A percentile compares a stretch with the other conserved stretches of the same genome.
phyloP scores from a whole-genome alignment of 2,329 filamentous ascomycete genomes.

The Verruconis gallopava region DNA sequence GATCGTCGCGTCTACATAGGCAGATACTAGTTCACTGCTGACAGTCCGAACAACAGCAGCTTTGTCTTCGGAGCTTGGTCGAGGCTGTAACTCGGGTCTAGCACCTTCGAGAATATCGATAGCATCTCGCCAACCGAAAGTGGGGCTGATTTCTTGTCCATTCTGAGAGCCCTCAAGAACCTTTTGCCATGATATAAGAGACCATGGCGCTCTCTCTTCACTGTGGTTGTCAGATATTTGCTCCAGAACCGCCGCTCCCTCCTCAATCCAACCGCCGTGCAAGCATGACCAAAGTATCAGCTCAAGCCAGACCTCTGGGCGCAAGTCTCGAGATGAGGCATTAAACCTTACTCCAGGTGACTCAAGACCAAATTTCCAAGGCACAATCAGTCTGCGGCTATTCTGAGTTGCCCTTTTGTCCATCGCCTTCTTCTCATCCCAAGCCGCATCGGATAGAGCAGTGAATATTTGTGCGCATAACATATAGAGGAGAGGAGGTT shows the following conservation, averaged over 20 bases:
- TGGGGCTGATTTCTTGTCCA: neutral
- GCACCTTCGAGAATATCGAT: constrained; percentile 5
- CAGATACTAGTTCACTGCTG: constrained; percentile 44
- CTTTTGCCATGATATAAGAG: constrained; percentile 13
- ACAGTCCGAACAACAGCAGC: constrained; percentile 32
- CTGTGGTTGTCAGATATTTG: constrained; percentile 16
- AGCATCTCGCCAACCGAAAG: constrained; percentile 1
- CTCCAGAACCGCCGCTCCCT: constrained; percentile 29
- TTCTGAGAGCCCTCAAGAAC: neutral
- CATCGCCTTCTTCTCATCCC: constrained; percentile 32
- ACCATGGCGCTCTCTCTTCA: constrained; percentile 21
- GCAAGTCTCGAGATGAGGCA: constrained; percentile 24
- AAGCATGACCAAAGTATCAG: constrained; percentile 39
- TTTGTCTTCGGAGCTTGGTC: constrained; percentile 2
- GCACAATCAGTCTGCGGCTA: neutral
- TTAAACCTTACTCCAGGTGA: constrained; percentile 19
- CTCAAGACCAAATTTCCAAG: neutral
- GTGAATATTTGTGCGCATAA: constrained; percentile 36
- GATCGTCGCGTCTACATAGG: constrained; percentile 40
- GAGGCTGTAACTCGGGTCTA: neutral
- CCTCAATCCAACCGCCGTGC: constrained; percentile 32
- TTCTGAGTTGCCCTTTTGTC: constrained; percentile 17
- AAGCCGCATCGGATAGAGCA: constrained; percentile 37
- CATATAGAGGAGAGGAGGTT: constrained; percentile 35
- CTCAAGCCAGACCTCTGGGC: constrained; percentile 38